phyloP scores from a whole-genome alignment of 2,329 filamentous ascomycete genomes.

The Xenosphaeropsis pyriputrescens region DNA sequence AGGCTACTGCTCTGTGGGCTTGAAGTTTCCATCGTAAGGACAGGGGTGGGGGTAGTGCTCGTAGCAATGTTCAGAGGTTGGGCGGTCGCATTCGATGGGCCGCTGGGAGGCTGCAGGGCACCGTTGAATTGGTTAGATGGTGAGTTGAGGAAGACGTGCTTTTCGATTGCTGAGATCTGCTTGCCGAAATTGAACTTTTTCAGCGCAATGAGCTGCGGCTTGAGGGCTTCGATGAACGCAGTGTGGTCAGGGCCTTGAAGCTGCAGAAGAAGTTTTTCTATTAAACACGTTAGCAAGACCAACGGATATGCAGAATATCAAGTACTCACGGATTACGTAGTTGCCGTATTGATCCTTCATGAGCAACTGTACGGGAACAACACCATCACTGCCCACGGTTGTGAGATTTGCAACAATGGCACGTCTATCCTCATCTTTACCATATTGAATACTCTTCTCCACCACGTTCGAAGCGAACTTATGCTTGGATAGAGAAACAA shows the following conservation, averaged over 20 bases:
- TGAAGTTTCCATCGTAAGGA: constrained; percentile 53
- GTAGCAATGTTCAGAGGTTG: constrained; percentile 28
- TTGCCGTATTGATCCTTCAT: constrained; percentile 91
- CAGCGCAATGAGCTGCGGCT: constrained; percentile 41
- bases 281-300: no score
- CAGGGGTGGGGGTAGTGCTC: constrained; percentile 46
- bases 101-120: constrained; percentile 5
- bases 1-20: constrained; percentile 53
- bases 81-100: constrained; percentile 6
- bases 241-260: constrained; percentile 45
- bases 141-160: constrained; percentile 25
- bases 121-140: constrained; percentile 3
- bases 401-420: constrained; percentile 53
- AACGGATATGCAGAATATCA: no score
- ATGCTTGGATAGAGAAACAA: constrained; percentile 73
- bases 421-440: constrained; percentile 52
- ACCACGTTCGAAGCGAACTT: constrained; percentile 97
- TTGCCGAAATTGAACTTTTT: constrained; percentile 52
- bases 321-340: constrained; percentile 84
- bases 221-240: constrained; percentile 46
- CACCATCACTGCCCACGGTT: constrained; percentile 44
- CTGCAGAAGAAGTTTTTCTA: constrained; percentile 65
- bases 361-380: constrained; percentile 56
- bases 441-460: constrained; percentile 73
- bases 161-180: constrained; percentile 50